Base-by-base conservation (phyloP, 2,329 filamentous ascomycete species). In the Aureobasidium sp. region DNA sequence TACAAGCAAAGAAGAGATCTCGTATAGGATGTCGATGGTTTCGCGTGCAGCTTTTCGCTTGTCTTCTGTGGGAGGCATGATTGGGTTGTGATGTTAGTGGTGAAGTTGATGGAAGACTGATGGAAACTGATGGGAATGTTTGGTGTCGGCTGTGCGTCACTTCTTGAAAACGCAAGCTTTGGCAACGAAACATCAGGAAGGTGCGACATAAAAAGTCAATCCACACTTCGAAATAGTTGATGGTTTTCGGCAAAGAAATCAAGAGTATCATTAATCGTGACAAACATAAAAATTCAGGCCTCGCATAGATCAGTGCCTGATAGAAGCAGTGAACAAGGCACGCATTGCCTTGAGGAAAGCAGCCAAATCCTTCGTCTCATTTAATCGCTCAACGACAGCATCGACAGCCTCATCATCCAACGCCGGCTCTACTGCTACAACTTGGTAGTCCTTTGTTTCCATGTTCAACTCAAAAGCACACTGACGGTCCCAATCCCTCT, bases 401-500 rank as follows among this genome's bases (percentile, higher is more conserved):
- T 94, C 89, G 47, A 94, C 84, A 68, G 87, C 87, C 65, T 91
- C 89, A 65, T 82, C 79, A 71, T 95, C 89, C 66, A 96, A 78
- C 76, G 91, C 93, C 13, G 94, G 94, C 71, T 88, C 82, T 69
- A 87, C 89, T 68, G 90, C 87, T 64, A 86, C 83, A 41, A 97
- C 88, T 66, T 90, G 88, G 75, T 97, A 97, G 70, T 96, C 92
- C 64, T 89, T 81, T 66, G 84, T 85, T 39, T 86, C 85, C 50
- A 89, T 96, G 67, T 88, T 87, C 62, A 99, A 79, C 78, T 97
- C 93, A 72, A 99, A 97, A 87, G 89, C 95, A 15, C 89, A 91
- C 77, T 97, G 92, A 63, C 86, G 83, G 68, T 92, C 90, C 87
- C 90, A 92, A 71, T 94, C 87, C 69, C 86, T 84, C 77, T 96